These are phyloP conservation scores for Strobilomyces confusus DNA, from an alignment of 768 basidiomycete species.

Conservation along the genomic window DNA sequence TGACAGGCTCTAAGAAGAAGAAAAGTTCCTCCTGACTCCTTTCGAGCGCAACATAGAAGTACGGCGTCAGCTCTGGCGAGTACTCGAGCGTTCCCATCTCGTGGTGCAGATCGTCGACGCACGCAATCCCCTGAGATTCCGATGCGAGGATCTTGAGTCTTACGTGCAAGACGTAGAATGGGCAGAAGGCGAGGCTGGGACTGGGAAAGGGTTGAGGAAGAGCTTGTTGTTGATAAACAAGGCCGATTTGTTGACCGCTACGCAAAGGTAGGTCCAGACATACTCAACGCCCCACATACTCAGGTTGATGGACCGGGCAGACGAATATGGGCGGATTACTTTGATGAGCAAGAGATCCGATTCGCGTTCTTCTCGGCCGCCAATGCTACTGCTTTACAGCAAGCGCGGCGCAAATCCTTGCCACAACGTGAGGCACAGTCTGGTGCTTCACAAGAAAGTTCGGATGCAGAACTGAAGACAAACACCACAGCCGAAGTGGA, in stretches of 20 bases:
- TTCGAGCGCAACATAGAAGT: slow-evolving; percentile 98
- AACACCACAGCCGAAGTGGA: slow-evolving; percentile 11
- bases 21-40: slow-evolving; percentile 86
- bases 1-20: slow-evolving; percentile 77
- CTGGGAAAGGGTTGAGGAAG: slow-evolving; percentile 66
- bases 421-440: slow-evolving; percentile 25
- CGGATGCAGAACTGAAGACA: not conserved
- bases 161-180: slow-evolving; percentile 86
- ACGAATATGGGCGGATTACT: slow-evolving; percentile 86
- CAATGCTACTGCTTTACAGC: slow-evolving; percentile 80
- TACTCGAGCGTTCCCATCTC: slow-evolving; percentile 90
- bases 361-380: slow-evolving; percentile 95
- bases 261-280: slow-evolving; percentile 68
- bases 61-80: slow-evolving; percentile 98
- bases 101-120: slow-evolving; percentile 96
- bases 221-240: slow-evolving; percentile 92
- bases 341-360: slow-evolving; percentile 65
- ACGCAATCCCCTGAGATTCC: slow-evolving; percentile 87
- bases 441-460: not conserved
- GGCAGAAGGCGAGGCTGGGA: slow-evolving; percentile 74
- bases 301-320: slow-evolving; percentile 44
- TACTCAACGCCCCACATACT: not conserved
- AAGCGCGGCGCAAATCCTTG: slow-evolving; percentile 54
- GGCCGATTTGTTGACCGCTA: slow-evolving; percentile 81
- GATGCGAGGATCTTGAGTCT: slow-evolving; percentile 85